Percentiles rank a stretch among this genome's conserved stretches.
Evolutionary conservation across 176 grass and related monocot genomes (phyloP).

Genomic region (Saccharum spontaneum): DNA sequence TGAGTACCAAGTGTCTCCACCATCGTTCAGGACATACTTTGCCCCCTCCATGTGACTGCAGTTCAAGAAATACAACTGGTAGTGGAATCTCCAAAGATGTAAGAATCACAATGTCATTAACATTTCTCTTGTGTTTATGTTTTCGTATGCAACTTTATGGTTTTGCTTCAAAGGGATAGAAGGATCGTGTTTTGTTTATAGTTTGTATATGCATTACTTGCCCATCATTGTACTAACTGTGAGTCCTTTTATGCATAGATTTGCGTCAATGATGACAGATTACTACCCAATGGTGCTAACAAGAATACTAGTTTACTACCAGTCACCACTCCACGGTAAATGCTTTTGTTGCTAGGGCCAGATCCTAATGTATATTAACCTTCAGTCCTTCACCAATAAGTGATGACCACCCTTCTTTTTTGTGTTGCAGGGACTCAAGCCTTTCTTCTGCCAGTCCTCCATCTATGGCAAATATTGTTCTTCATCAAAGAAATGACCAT

Average conservation of each 20-base stretch:
- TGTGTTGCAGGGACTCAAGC: conserved; percentile 36
- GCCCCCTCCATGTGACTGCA: conserved; percentile 43
- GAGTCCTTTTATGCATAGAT: conserved; percentile 32
- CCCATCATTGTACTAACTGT: conserved; percentile 32
- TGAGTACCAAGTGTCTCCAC: conserved; percentile 33
- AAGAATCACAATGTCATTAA: conserved; percentile 24
- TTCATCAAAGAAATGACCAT: conserved; percentile 14
- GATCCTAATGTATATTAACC: conserved; percentile 5
- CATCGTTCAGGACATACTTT: conserved; percentile 50
- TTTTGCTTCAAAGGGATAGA: neutral
- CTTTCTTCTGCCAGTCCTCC: conserved; percentile 34
- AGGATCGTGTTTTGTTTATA: neutral
- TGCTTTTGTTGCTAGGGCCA: conserved; percentile 21
- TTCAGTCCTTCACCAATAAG: neutral
- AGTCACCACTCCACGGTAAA: conserved; percentile 38
- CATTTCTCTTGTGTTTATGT: conserved; percentile 1
- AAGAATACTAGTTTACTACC: conserved; percentile 32
- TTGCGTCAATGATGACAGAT: conserved; percentile 18
- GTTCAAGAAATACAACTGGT: conserved; percentile 20
- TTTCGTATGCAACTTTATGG: neutral
- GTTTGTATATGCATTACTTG: conserved; percentile 12
- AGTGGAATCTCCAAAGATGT: conserved; percentile 48
- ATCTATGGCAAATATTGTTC: conserved; percentile 28
- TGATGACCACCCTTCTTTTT: conserved; percentile 22
- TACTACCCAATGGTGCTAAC: conserved; percentile 23